Evolutionary conservation across 306 rosid species (phyloP).

Genomic region (Vicia faba): DNA sequence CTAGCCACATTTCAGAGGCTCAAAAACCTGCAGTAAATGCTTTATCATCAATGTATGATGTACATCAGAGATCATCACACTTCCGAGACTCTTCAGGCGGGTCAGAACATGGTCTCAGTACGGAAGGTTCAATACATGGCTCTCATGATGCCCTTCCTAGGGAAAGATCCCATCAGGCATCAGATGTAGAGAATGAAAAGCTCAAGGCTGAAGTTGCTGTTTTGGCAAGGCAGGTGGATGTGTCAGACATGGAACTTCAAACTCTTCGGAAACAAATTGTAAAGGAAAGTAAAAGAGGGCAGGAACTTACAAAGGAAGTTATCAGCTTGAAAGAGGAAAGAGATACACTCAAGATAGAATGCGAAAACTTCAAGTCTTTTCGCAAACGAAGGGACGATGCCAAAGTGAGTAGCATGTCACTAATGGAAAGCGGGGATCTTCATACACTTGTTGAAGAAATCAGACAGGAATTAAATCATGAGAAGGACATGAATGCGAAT

Average conservation of each 20-base stretch:
- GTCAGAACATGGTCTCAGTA: constrained; percentile 63
- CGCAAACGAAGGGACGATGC: constrained; percentile 54
- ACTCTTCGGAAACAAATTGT: constrained; percentile 87
- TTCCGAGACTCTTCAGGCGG: constrained; percentile 69
- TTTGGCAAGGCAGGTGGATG: constrained; percentile 69
- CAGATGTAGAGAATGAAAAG: constrained; percentile 62
- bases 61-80: constrained; percentile 60
- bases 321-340: constrained; percentile 82
- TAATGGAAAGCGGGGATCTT: constrained; percentile 62
- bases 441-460: constrained; percentile 70
- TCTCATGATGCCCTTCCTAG: constrained; percentile 51
- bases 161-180: constrained; percentile 50
- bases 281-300: constrained; percentile 91
- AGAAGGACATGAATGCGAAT: constrained; percentile 77
- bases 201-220: constrained; percentile 74
- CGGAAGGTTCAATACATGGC: constrained; percentile 53
- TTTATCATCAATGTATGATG: constrained; percentile 45
- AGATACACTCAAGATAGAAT: constrained; percentile 64
- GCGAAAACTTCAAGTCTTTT: constrained; percentile 63
- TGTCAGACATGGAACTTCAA: constrained; percentile 90
- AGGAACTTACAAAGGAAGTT: constrained; percentile 74
- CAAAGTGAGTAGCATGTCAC: constrained; percentile 51
- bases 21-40: constrained; percentile 46
- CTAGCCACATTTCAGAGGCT: constrained; percentile 47
- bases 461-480: constrained; percentile 73